phyloP scores from a whole-genome alignment of 768 basidiomycete genomes.

The Auriscalpium microsporum region DNA sequence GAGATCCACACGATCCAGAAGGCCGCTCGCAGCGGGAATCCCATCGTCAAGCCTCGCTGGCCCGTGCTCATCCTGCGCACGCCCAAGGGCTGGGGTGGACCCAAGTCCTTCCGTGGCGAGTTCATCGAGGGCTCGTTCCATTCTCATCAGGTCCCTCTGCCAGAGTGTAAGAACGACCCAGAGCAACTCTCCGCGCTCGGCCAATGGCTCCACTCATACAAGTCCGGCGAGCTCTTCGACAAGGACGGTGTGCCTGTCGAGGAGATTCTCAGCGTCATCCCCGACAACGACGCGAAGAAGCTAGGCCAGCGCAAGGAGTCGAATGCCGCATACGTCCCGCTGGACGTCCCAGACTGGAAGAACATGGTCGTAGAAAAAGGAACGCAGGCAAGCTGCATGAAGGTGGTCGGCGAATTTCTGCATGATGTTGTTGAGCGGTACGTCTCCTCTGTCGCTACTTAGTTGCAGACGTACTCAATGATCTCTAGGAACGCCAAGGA shows the following conservation, averaged over 20 bases:
- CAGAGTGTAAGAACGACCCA: constrained; percentile 52
- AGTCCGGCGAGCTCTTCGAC: constrained; percentile 58
- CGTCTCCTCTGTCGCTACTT: constrained; percentile 11
- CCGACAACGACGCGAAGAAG: constrained; percentile 44
- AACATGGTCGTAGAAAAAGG: constrained; percentile 43
- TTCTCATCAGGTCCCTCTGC: constrained; percentile 85
- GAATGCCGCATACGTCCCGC: constrained; percentile 51
- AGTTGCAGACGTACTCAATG: neutral
- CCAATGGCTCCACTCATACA: constrained; percentile 69
- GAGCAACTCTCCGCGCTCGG: constrained; percentile 59
- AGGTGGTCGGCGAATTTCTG: constrained; percentile 50
- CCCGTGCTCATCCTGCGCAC: constrained; percentile 81
- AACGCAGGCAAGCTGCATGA: constrained; percentile 69
- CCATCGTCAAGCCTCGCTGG: constrained; percentile 86
- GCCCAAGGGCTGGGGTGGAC: constrained; percentile 75
- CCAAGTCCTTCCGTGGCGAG: constrained; percentile 57
- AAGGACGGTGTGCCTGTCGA: constrained; percentile 42
- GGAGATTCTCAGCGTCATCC: constrained; percentile 53
- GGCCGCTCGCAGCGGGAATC: constrained; percentile 67
- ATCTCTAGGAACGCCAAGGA: constrained; percentile 54
- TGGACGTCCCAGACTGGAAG: constrained; percentile 62
- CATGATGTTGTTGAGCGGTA: constrained; percentile 48
- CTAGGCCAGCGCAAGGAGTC: constrained; percentile 66
- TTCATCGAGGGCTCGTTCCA: constrained; percentile 76
- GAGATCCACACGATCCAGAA: constrained; percentile 73